These are phyloP conservation scores for Globisporangium radiosum DNA, from an alignment of 352 stramenopile genomes.

Conservation along the genomic window DNA sequence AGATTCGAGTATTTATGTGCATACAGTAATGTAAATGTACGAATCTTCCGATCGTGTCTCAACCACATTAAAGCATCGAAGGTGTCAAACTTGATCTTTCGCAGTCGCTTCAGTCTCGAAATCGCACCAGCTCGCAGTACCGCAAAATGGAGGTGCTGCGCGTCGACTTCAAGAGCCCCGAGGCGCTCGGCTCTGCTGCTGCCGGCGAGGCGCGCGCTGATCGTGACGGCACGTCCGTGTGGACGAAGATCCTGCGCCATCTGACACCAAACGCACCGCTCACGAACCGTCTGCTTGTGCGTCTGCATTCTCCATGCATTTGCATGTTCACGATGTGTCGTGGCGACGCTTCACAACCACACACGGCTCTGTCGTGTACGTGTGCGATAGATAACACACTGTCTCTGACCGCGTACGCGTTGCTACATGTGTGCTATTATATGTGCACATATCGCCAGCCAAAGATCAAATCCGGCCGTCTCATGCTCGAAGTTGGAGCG, in stretches of 20 bases:
- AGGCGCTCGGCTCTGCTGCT: constrained; percentile 1
- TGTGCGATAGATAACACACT: too few species aligned
- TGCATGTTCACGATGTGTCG: background rate
- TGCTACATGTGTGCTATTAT: background rate
- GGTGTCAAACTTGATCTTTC: background rate
- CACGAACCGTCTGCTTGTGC: constrained; percentile 38
- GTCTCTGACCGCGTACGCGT: background rate
- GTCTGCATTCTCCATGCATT: background rate
- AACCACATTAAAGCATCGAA: too few species aligned
- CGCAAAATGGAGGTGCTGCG: constrained; percentile 14
- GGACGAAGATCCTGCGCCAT: constrained; percentile 46
- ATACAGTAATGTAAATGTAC: too few species aligned
- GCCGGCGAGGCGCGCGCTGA: background rate
- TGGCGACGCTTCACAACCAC: background rate
- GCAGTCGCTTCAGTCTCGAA: background rate
- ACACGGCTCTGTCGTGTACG: too few species aligned
- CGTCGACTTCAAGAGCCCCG: constrained; percentile 12
- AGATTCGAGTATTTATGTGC: too few species aligned
- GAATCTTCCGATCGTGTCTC: too few species aligned
- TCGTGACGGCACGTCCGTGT: constrained; percentile 21
- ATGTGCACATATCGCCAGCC: constrained; percentile 19
- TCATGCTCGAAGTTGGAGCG: constrained; percentile 54
- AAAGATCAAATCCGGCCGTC: constrained; percentile 47
- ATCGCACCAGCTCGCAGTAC: background rate
- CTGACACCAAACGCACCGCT: constrained; percentile 25